Percentiles rank a stretch among this genome's conserved stretches.
These are phyloP conservation scores for Carex myosuroides DNA, from an alignment of 176 grass and related monocot species.

Conservation along the genomic window DNA sequence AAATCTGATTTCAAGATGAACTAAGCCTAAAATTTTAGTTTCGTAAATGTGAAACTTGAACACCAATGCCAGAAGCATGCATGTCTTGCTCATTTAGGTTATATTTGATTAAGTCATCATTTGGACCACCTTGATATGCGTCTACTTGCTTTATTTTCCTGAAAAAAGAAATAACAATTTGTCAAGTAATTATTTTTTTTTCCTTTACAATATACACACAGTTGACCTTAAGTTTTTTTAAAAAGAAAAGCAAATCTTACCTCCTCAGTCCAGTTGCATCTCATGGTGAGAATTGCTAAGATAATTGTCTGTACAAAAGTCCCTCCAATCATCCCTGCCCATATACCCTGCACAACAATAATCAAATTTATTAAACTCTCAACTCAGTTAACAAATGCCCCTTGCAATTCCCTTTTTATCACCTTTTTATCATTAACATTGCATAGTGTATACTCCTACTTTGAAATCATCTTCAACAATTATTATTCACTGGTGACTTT, in stretches of 20 bases:
- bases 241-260: slow-evolving; percentile 3
- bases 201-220: background rate
- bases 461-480: too few relatives aligned
- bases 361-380: background rate
- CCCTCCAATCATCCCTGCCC: slow-evolving; percentile 37
- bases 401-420: too few relatives aligned
- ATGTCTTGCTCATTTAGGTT: background rate
- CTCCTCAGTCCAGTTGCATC: slow-evolving; percentile 34
- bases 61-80: background rate
- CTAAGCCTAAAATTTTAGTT: too few relatives aligned
- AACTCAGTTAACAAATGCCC: background rate
- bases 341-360: slow-evolving; percentile 19
- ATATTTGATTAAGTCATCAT: background rate
- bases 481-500: too few relatives aligned
- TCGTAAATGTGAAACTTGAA: background rate
- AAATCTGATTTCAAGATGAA: background rate
- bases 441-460: too few relatives aligned
- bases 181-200: too few relatives aligned
- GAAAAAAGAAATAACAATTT: background rate
- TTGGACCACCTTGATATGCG: background rate
- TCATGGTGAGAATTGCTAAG: slow-evolving; percentile 2
- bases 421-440: too few relatives aligned
- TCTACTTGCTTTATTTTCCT: slow-evolving; percentile 14
- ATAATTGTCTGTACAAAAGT: slow-evolving; percentile 31
- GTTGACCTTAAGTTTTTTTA: background rate